Percentiles rank a stretch among this genome's conserved stretches.
phyloP scores from a whole-genome alignment of 106 monocot species.

The Iris macrosiphon region DNA sequence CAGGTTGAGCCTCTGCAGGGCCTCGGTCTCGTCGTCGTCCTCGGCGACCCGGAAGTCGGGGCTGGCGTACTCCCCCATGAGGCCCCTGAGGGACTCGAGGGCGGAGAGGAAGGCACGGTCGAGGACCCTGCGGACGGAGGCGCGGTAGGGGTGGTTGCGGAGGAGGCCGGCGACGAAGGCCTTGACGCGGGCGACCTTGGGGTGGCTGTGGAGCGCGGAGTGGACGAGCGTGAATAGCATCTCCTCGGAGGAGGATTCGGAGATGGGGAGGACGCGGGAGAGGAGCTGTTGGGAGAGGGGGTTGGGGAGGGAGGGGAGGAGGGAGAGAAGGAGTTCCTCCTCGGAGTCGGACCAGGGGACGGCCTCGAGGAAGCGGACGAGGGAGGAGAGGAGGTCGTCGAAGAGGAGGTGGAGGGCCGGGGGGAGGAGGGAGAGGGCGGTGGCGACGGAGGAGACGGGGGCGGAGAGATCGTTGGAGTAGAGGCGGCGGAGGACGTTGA shows the following conservation, averaged over 20 bases:
- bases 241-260: slow-evolving; percentile 33
- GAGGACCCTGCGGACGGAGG: slow-evolving; percentile 48
- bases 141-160: slow-evolving; percentile 43
- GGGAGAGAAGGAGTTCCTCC: slow-evolving; percentile 23
- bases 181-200: slow-evolving; percentile 62
- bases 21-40: slow-evolving; percentile 86
- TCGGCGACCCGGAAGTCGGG: slow-evolving; percentile 70
- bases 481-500: slow-evolving; percentile 66
- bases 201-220: slow-evolving; percentile 56
- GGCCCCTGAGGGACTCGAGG: slow-evolving; percentile 56
- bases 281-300: slow-evolving; percentile 57
- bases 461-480: slow-evolving; percentile 66
- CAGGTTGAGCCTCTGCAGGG: slow-evolving; percentile 73
- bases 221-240: slow-evolving; percentile 64
- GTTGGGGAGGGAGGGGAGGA: slow-evolving; percentile 50
- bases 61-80: slow-evolving; percentile 73
- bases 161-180: slow-evolving; percentile 69
- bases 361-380: slow-evolving; percentile 76
- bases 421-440: slow-evolving; percentile 67
- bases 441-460: slow-evolving; percentile 37
- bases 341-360: slow-evolving; percentile 94
- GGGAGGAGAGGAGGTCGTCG: slow-evolving; percentile 63
- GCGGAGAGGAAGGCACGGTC: slow-evolving; percentile 48
- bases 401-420: slow-evolving; percentile 79
- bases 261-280: slow-evolving; percentile 29